phyloP scores from a whole-genome alignment of 495 filamentous ascomycete species.

The Penicillium alfredii region DNA sequence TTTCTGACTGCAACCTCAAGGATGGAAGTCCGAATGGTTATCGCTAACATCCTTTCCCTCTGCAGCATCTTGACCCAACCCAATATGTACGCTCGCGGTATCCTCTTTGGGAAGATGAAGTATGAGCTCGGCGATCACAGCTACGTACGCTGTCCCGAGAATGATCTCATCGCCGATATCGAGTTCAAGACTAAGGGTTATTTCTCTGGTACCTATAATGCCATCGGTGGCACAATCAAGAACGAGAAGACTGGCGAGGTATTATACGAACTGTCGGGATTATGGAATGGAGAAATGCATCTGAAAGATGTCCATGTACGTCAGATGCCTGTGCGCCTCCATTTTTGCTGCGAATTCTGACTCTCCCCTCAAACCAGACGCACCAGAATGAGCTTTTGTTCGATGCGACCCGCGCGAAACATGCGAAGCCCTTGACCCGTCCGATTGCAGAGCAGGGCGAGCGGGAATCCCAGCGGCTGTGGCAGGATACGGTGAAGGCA shows the following conservation, averaged over 20 bases:
- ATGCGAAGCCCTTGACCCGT: slow-evolving; percentile 67
- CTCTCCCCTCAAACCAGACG: slow-evolving; percentile 48
- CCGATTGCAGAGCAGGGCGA: slow-evolving; percentile 83
- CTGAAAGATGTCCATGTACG: slow-evolving; percentile 79
- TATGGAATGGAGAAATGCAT: slow-evolving; percentile 93
- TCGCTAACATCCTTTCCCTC: too few species aligned
- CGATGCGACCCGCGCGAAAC: slow-evolving; percentile 70
- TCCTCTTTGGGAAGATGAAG: slow-evolving; percentile 98
- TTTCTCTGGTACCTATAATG: slow-evolving; percentile 93
- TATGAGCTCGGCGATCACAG: slow-evolving; percentile 98
- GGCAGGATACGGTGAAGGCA: slow-evolving; percentile 72
- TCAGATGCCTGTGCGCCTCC: slow-evolving; percentile 16
- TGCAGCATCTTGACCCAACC: slow-evolving; percentile 83
- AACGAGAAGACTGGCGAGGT: slow-evolving; percentile 80
- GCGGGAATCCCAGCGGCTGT: slow-evolving; percentile 83
- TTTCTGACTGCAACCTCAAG: neutral
- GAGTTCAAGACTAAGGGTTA: slow-evolving; percentile 99
- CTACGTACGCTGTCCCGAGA: slow-evolving; percentile 86
- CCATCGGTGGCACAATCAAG: slow-evolving; percentile 87
- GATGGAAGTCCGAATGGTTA: too few species aligned
- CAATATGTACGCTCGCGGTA: slow-evolving; percentile 98
- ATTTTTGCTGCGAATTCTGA: neutral
- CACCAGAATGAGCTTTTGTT: slow-evolving; percentile 85
- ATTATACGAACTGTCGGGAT: slow-evolving; percentile 82
- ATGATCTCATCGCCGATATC: slow-evolving; percentile 80